phyloP scores from a whole-genome alignment of 805 yeast genomes.

The Metschnikowia gruessii region DNA sequence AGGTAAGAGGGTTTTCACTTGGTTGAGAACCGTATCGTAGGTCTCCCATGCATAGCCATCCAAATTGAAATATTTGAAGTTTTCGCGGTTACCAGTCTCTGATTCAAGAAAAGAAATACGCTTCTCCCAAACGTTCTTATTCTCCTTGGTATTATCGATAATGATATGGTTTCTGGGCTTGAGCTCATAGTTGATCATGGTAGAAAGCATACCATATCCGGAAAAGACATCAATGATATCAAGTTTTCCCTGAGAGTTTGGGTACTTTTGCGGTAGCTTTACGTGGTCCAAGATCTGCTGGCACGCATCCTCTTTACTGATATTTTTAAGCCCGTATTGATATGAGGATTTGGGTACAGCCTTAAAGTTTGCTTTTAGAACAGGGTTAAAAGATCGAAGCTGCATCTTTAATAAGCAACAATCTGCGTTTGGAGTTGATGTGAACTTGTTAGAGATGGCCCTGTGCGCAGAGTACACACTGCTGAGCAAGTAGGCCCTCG shows the following conservation, averaged over 20 bases:
- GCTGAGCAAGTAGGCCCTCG: background rate
- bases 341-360: conserved; percentile 20
- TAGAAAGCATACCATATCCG: conserved; percentile 58
- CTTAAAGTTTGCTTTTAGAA: conserved; percentile 23
- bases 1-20: conserved; percentile 41
- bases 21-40: conserved; percentile 46
- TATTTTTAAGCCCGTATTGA: conserved; percentile 28
- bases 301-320: conserved; percentile 24
- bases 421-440: background rate
- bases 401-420: conserved; percentile 2
- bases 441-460: background rate
- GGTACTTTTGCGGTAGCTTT: conserved; percentile 36
- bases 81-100: conserved; percentile 28
- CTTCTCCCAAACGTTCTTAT: conserved; percentile 28
- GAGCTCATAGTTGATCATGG: conserved; percentile 56
- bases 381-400: conserved; percentile 30
- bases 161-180: conserved; percentile 63
- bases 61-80: conserved; percentile 30
- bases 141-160: conserved; percentile 48
- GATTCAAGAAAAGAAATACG: conserved; percentile 24
- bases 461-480: conserved; percentile 1
- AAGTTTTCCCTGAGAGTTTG: conserved; percentile 33
- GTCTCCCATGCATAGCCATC: conserved; percentile 73
- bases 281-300: conserved; percentile 47
- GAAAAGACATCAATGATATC: conserved; percentile 60